These are phyloP conservation scores for Penicillium parvum DNA, from an alignment of 495 filamentous ascomycete species.

Conservation along the genomic window DNA sequence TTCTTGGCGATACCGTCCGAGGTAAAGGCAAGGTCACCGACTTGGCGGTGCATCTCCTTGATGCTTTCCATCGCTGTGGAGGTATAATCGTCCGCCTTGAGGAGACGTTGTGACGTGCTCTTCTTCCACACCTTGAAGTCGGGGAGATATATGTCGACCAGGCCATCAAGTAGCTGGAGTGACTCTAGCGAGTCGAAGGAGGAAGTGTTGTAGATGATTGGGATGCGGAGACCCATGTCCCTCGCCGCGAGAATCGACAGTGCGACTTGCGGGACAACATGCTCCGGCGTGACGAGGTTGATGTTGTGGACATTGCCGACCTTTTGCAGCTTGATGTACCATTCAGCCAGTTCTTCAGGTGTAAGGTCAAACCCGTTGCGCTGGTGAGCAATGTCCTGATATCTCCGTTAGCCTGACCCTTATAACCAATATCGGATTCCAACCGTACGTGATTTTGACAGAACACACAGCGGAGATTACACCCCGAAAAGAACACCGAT, in stretches of 20 bases:
- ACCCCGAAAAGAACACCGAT: slow-evolving; percentile 70
- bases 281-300: slow-evolving; percentile 73
- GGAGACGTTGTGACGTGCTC: slow-evolving; percentile 57
- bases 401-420: background rate
- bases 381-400: slow-evolving; percentile 66
- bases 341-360: slow-evolving; percentile 68
- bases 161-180: slow-evolving; percentile 61
- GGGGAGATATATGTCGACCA: slow-evolving; percentile 74
- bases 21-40: slow-evolving; percentile 73
- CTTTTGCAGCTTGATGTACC: slow-evolving; percentile 69
- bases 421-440: background rate
- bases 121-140: slow-evolving; percentile 75
- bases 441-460: slow-evolving; percentile 64
- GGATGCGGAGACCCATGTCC: slow-evolving; percentile 60
- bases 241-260: slow-evolving; percentile 63
- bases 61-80: slow-evolving; percentile 64
- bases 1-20: slow-evolving; percentile 70
- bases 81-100: slow-evolving; percentile 71
- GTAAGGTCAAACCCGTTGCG: slow-evolving; percentile 70
- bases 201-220: slow-evolving; percentile 76
- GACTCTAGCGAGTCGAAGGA: slow-evolving; percentile 68
- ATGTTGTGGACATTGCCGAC: slow-evolving; percentile 72
- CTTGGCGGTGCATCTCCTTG: slow-evolving; percentile 69
- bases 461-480: slow-evolving; percentile 73
- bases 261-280: slow-evolving; percentile 73